Conservation (phyloP, 2,329 filamentous ascomycete genomes). For the Talaromyces sp. region DNA sequence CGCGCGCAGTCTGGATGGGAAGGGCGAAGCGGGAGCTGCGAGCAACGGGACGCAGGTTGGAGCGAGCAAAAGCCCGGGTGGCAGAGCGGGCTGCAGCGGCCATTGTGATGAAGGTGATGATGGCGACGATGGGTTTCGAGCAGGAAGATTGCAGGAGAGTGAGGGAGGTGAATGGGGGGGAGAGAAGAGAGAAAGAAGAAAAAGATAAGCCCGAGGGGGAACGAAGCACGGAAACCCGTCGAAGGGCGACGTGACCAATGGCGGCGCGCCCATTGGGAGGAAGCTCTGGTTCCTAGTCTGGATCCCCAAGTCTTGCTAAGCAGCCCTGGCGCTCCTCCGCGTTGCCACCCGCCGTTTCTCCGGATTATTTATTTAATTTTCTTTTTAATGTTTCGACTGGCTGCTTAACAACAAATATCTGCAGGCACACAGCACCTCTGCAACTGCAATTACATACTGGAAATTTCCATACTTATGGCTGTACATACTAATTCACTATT, state of each 20-base stretch:
- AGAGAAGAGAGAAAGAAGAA: background rate
- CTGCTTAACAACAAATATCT: too few species aligned
- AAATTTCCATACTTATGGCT: background rate
- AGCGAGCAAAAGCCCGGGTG: slow-evolving; percentile 39
- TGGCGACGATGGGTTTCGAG: background rate
- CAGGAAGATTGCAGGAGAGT: background rate
- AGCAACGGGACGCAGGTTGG: slow-evolving; percentile 36
- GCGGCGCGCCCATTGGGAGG: background rate
- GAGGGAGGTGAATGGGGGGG: background rate
- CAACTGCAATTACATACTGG: too few species aligned
- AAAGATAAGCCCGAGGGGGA: background rate
- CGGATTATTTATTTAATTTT: background rate
- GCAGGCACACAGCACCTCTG: too few species aligned
- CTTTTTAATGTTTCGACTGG: background rate
- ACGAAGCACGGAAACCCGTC: background rate
- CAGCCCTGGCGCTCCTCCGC: background rate
- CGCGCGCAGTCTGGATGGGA: slow-evolving; percentile 63
- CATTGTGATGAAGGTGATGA: slow-evolving; percentile 23
- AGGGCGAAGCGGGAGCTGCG: slow-evolving; percentile 56
- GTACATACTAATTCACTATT: background rate
- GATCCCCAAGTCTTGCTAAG: background rate
- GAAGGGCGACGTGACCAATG: background rate
- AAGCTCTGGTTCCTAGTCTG: background rate
- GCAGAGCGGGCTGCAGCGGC: slow-evolving; percentile 38
- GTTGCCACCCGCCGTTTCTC: background rate